Percentiles rank a stretch among this genome's conserved stretches.
Evolutionary conservation across 2,329 filamentous ascomycete species (phyloP).

Genomic region (Penicillium sp.): DNA sequence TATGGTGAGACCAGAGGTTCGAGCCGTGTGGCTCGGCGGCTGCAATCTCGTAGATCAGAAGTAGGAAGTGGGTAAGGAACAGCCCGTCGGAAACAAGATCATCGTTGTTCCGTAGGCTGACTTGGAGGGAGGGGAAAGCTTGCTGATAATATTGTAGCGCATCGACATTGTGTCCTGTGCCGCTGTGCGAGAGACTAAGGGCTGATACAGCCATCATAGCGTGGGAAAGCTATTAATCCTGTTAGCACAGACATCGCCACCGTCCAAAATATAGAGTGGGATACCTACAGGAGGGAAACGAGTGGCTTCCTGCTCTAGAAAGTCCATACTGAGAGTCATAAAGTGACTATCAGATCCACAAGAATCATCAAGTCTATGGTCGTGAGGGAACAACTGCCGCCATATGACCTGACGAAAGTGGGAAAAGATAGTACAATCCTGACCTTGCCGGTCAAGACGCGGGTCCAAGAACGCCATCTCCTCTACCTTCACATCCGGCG

Average conservation of each 20-base stretch:
- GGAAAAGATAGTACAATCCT: slow-evolving; percentile 30
- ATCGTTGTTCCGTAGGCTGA: slow-evolving; percentile 37
- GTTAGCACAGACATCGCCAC: slow-evolving; percentile 1
- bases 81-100: slow-evolving; percentile 50
- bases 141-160: slow-evolving; percentile 49
- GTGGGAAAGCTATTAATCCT: slow-evolving; percentile 42
- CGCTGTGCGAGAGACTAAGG: slow-evolving; percentile 43
- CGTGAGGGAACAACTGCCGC: slow-evolving; percentile 32
- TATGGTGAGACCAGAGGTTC: slow-evolving; percentile 49
- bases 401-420: slow-evolving; percentile 38
- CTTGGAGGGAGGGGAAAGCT: slow-evolving; percentile 44
- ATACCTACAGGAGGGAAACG: slow-evolving; percentile 45
- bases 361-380: slow-evolving; percentile 16
- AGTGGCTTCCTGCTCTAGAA: slow-evolving; percentile 42
- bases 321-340: slow-evolving; percentile 30
- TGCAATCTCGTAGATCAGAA: slow-evolving; percentile 50
- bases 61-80: slow-evolving; percentile 50
- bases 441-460: slow-evolving; percentile 17
- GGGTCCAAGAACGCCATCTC: slow-evolving; percentile 14
- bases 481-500: slow-evolving; percentile 20
- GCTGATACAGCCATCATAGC: slow-evolving; percentile 53
- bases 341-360: slow-evolving; percentile 13
- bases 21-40: slow-evolving; percentile 40
- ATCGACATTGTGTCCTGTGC: slow-evolving; percentile 40
- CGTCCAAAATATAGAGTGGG: not conserved